phyloP scores from a whole-genome alignment of 257 asterid species.

The Lithospermum erythrorhizon region DNA sequence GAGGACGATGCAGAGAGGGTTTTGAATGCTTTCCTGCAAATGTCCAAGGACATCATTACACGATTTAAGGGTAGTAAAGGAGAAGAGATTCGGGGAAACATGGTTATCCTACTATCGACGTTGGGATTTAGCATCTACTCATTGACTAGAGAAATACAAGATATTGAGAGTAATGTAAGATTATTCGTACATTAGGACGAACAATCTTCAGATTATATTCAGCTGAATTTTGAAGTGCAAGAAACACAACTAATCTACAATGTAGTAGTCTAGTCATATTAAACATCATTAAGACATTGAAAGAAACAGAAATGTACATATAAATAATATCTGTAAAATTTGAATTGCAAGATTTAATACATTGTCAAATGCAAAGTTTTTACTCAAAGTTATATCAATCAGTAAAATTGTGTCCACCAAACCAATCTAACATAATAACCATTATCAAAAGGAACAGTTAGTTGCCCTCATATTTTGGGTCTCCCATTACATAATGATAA shows the following conservation, averaged over 20 bases:
- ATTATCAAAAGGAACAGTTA: constrained; percentile 23
- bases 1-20: constrained; percentile 14
- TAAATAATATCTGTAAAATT: background rate
- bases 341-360: background rate
- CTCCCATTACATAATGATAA: constrained; percentile 86
- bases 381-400: constrained; percentile 14
- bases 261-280: background rate
- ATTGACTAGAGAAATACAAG: constrained; percentile 3
- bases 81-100: background rate
- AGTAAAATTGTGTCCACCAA: constrained; percentile 14
- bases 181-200: constrained; percentile 23
- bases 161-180: constrained; percentile 11
- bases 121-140: constrained; percentile 18
- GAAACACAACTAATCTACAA: background rate
- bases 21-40: constrained; percentile 10
- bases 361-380: background rate
- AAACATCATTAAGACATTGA: background rate
- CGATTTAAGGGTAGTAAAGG: background rate
- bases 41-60: constrained; percentile 2
- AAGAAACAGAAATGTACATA: background rate
- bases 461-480: constrained; percentile 85
- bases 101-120: constrained; percentile 9
- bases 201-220: background rate
- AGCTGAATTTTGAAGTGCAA: background rate
- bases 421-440: constrained; percentile 16